Percentiles rank a stretch among this genome's conserved stretches.
These are phyloP conservation scores for Cryptococcus sp. DNA, from an alignment of 1,284 basidiomycete genomes.

Conservation along the genomic window DNA sequence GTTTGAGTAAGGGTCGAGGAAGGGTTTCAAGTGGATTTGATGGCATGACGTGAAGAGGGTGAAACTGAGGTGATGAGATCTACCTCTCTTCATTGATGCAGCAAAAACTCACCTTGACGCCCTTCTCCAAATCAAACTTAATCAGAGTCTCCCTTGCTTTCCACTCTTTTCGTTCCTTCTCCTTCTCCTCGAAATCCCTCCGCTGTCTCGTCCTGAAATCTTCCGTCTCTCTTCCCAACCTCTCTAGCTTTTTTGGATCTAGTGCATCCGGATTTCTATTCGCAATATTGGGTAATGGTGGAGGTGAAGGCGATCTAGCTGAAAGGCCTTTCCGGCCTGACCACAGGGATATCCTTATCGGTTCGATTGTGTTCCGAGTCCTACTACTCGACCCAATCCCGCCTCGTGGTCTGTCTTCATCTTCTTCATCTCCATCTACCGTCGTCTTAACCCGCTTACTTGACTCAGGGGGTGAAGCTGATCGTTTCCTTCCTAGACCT, in stretches of 20 bases:
- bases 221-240: conserved; percentile 30
- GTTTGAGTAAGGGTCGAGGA: conserved; percentile 31
- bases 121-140: conserved; percentile 31
- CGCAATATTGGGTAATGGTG: conserved; percentile 20
- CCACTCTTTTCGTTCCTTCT: conserved; percentile 30
- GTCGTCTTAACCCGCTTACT: conserved; percentile 8
- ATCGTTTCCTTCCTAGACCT: conserved; percentile 35
- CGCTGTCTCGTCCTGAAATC: conserved; percentile 34
- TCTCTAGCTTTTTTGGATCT: conserved; percentile 20
- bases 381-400: conserved; percentile 12
- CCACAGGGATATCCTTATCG: conserved; percentile 46
- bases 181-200: conserved; percentile 25
- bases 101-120: conserved; percentile 30
- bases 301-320: conserved; percentile 35
- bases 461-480: conserved; percentile 12
- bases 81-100: no score
- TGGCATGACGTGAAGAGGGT: conserved; percentile 43
- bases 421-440: conserved; percentile 16
- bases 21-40: conserved; percentile 30
- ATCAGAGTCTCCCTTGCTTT: conserved; percentile 36
- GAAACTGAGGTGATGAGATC: conserved; percentile 29
- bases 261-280: conserved; percentile 25
- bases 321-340: conserved; percentile 35
- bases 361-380: conserved; percentile 18
- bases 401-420: conserved; percentile 6